Percentiles rank a stretch among this genome's conserved stretches.
Conservation (phyloP, 176 grass and related monocot species). For the Pontederia crassipes region DNA sequence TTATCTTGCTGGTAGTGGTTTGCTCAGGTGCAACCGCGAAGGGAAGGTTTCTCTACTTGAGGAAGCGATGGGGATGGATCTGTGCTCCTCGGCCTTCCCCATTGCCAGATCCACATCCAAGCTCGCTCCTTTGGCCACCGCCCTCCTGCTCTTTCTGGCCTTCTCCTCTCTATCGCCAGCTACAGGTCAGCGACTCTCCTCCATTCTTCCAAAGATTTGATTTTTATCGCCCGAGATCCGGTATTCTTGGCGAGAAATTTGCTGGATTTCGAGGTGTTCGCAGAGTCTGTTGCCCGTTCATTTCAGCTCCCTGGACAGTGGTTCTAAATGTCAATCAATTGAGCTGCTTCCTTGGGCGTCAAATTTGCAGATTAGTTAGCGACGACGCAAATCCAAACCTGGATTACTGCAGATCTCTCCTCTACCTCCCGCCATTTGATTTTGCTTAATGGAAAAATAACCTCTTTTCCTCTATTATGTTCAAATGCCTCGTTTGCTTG, state of each 20-base stretch:
- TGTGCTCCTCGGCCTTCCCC: background rate
- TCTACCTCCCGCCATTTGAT: too few relatives aligned
- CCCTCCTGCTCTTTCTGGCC: slow-evolving; percentile 1
- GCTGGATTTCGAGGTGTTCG: background rate
- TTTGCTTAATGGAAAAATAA: too few relatives aligned
- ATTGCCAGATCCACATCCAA: background rate
- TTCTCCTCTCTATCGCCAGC: background rate
- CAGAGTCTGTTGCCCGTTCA: background rate
- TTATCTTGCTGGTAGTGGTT: background rate
- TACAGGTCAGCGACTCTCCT: slow-evolving; percentile 1
- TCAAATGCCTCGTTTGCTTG: too few relatives aligned
- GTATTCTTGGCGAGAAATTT: background rate
- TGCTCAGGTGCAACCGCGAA: background rate
- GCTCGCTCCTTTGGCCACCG: background rate
- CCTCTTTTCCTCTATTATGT: too few relatives aligned
- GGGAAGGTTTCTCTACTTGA: too few relatives aligned
- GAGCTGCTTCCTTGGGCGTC: too few relatives aligned
- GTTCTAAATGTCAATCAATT: too few relatives aligned
- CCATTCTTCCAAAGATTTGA: background rate
- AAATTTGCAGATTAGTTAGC: too few relatives aligned
- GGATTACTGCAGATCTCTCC: too few relatives aligned
- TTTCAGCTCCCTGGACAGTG: background rate
- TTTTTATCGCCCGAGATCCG: background rate
- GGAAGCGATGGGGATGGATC: background rate
- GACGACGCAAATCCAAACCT: too few relatives aligned